Conservation (phyloP, 2,329 filamentous ascomycete species). For the Periglandula ipomoeae region DNA sequence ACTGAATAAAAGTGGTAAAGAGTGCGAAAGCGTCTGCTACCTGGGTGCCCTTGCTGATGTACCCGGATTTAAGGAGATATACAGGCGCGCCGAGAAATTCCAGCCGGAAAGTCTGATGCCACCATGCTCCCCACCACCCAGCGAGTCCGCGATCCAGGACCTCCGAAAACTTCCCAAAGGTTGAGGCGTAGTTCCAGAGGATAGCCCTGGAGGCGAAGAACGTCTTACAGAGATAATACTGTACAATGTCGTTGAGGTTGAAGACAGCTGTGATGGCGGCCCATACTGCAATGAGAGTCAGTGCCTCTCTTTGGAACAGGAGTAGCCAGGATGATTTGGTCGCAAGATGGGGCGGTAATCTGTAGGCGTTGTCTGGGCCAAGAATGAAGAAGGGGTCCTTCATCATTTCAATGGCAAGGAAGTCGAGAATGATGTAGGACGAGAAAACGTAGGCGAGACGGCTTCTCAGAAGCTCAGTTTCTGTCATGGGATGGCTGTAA, state of each 20-base stretch:
- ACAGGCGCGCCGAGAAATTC: conserved; percentile 54
- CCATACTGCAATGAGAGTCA: conserved; percentile 49
- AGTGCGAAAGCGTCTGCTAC: conserved; percentile 19
- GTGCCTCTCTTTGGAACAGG: conserved; percentile 43
- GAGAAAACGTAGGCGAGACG: conserved; percentile 38
- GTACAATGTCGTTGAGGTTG: conserved; percentile 47
- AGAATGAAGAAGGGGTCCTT: conserved; percentile 70
- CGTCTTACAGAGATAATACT: conserved; percentile 38
- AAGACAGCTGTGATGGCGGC: conserved; percentile 53
- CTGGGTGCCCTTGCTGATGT: conserved; percentile 25
- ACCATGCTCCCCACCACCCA: conserved; percentile 78
- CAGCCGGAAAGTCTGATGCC: conserved; percentile 84
- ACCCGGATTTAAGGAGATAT: conserved; percentile 32
- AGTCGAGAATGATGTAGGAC: conserved; percentile 60
- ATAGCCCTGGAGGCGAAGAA: conserved; percentile 42
- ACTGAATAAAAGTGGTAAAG: conserved; percentile 47
- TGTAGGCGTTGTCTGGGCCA: conserved; percentile 30
- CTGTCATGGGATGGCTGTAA: conserved; percentile 33
- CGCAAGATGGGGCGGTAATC: conserved; percentile 32
- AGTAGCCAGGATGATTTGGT: conserved; percentile 35
- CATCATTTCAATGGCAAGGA: conserved; percentile 58
- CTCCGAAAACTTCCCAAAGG: conserved; percentile 43
- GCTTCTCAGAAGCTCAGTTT: conserved; percentile 33
- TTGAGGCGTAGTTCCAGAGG: conserved; percentile 44
- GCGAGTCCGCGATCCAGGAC: conserved; percentile 62